These are phyloP conservation scores for Botrytis hyacinthi DNA, from an alignment of 2,329 filamentous ascomycete genomes.

Conservation along the genomic window DNA sequence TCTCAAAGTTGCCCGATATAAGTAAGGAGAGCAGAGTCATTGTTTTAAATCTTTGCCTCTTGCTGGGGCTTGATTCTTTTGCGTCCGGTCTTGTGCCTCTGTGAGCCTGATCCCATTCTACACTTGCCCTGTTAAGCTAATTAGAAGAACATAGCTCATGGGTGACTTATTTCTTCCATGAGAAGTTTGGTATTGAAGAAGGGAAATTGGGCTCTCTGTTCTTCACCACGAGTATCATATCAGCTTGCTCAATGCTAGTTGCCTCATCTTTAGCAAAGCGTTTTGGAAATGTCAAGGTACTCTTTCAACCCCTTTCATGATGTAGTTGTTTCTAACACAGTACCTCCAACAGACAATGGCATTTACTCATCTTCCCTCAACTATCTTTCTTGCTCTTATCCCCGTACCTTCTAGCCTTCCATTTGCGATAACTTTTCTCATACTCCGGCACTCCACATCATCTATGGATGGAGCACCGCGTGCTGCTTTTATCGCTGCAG, in stretches of 20 bases:
- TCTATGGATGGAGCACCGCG: conserved; percentile 72
- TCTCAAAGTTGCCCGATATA: conserved; percentile 54
- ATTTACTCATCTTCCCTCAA: conserved; percentile 69
- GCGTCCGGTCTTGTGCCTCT: conserved; percentile 67
- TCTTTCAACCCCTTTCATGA: neutral
- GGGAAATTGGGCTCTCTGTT: conserved; percentile 54
- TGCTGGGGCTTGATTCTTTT: conserved; percentile 68
- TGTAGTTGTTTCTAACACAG: conserved; percentile 31
- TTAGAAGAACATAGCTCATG: conserved; percentile 49
- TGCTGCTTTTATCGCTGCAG: conserved; percentile 65
- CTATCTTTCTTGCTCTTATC: conserved; percentile 63
- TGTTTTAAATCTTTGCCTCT: conserved; percentile 60
- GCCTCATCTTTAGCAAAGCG: conserved; percentile 55
- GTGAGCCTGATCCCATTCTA: conserved; percentile 41
- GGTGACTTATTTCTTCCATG: conserved; percentile 57
- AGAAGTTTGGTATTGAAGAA: conserved; percentile 48
- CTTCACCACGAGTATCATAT: conserved; percentile 52
- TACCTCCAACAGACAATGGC: conserved; percentile 60
- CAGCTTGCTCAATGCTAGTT: conserved; percentile 51
- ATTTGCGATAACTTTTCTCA: conserved; percentile 57
- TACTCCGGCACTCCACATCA: conserved; percentile 60
- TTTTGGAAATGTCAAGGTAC: conserved; percentile 62
- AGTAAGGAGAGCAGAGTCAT: conserved; percentile 53
- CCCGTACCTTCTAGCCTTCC: conserved; percentile 53
- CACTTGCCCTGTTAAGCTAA: conserved; percentile 38